phyloP scores from a whole-genome alignment of 2,329 filamentous ascomycete genomes.

The Cryphonectria carpinicola region DNA sequence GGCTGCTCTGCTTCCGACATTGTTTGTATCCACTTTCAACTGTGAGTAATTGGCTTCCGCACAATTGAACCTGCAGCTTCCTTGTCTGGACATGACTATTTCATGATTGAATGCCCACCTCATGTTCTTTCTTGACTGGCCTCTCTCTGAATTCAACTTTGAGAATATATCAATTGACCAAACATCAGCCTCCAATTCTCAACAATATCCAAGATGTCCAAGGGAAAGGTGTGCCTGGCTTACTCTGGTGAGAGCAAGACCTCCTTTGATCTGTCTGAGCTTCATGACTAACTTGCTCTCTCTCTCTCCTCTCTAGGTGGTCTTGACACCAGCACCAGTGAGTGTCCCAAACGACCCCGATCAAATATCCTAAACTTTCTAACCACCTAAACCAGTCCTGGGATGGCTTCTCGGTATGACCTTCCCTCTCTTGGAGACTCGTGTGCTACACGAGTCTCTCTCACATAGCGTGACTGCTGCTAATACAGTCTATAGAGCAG shows the following conservation, averaged over 20 bases:
- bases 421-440: not conserved
- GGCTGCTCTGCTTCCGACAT: slow-evolving; percentile 12
- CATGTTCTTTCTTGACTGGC: not conserved
- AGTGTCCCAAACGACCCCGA: slow-evolving; percentile 10
- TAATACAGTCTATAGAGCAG: slow-evolving; percentile 44
- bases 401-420: slow-evolving; percentile 28
- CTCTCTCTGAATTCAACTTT: not conserved
- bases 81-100: not conserved
- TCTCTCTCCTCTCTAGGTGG: slow-evolving; percentile 22
- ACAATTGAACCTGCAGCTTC: not conserved
- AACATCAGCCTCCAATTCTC: slow-evolving; percentile 6
- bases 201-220: slow-evolving; percentile 23
- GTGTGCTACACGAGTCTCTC: not conserved
- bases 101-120: not conserved
- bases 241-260: slow-evolving; percentile 26
- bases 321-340: slow-evolving; percentile 30
- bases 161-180: slow-evolving; percentile 25
- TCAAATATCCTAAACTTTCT: not conserved
- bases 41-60: slow-evolving; percentile 21
- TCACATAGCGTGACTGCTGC: not conserved
- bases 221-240: slow-evolving; percentile 30
- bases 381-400: slow-evolving; percentile 22
- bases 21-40: slow-evolving; percentile 12
- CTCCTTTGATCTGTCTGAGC: not conserved
- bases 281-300: slow-evolving; percentile 8